Conservation (phyloP, 805 yeast genomes). For the Ogataea ganodermae region DNA sequence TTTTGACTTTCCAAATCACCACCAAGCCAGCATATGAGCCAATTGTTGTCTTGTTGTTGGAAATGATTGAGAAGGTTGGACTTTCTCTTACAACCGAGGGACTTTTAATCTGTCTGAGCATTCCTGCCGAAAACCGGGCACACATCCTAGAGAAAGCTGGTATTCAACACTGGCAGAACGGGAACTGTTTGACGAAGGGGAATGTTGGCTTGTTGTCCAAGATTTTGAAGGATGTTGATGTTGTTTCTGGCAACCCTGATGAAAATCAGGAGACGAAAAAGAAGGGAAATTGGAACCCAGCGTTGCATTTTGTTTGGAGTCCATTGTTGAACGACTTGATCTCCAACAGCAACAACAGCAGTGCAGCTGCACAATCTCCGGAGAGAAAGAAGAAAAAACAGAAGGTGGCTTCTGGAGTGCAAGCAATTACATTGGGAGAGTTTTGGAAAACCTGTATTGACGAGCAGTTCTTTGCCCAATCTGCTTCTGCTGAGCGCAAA, state of each 20-base stretch:
- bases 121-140: constrained; percentile 38
- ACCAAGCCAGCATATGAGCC: constrained; percentile 15
- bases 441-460: constrained; percentile 84
- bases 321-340: constrained; percentile 50
- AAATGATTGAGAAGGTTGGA: constrained; percentile 49
- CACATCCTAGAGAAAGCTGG: constrained; percentile 21
- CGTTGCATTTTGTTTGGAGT: constrained; percentile 77
- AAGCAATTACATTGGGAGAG: constrained; percentile 47
- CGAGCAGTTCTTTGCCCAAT: constrained; percentile 72
- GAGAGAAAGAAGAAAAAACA: constrained; percentile 39
- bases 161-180: constrained; percentile 59
- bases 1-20: constrained; percentile 31
- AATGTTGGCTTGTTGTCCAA: constrained; percentile 63
- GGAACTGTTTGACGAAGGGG: constrained; percentile 72
- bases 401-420: constrained; percentile 26
- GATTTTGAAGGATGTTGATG: constrained; percentile 60
- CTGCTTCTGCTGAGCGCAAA: constrained; percentile 83
- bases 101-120: constrained; percentile 63
- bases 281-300: constrained; percentile 72
- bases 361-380: constrained; percentile 24
- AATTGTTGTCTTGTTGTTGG: constrained; percentile 34
- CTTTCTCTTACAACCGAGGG: constrained; percentile 78
- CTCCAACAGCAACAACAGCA: constrained; percentile 9
- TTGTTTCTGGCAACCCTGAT: constrained; percentile 40
- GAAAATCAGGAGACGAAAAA: constrained; percentile 43